Evolutionary conservation across 768 basidiomycete genomes (phyloP).

Genomic region (Pisolithus microcarpus): DNA sequence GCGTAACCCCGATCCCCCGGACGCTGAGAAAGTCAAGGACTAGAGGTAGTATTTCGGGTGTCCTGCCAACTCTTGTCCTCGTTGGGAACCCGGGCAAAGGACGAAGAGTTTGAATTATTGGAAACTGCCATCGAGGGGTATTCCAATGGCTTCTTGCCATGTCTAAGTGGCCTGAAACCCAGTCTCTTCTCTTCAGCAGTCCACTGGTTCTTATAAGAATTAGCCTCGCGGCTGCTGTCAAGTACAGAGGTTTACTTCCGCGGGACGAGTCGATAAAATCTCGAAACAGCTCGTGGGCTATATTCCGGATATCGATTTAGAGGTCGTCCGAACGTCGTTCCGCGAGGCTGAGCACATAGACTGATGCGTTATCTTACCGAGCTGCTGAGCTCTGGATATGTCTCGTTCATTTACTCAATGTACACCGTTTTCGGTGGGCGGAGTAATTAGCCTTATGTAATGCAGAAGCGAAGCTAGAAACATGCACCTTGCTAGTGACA

Average conservation of each 20-base stretch:
- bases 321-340: conserved; percentile 20
- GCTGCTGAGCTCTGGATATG: conserved; percentile 65
- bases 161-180: conserved; percentile 31
- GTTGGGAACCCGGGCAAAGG: conserved; percentile 29
- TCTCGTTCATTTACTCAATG: conserved; percentile 49
- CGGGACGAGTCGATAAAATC: conserved; percentile 19
- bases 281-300: conserved; percentile 36
- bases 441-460: too few relatives aligned
- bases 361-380: conserved; percentile 32
- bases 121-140: conserved; percentile 30
- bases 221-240: conserved; percentile 35
- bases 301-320: conserved; percentile 52
- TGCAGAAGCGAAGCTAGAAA: too few relatives aligned
- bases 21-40: too few relatives aligned
- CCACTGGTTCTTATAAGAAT: conserved; percentile 60
- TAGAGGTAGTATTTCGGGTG: conserved; percentile 36
- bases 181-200: conserved; percentile 34
- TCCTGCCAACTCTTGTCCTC: conserved; percentile 43
- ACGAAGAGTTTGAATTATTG: conserved; percentile 28
- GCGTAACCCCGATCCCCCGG: conserved; percentile 4
- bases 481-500: too few relatives aligned
- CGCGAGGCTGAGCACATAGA: conserved; percentile 18
- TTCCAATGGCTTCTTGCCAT: conserved; percentile 31
- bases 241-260: conserved; percentile 22
- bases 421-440: too few relatives aligned